A percentile compares a stretch with the other conserved stretches of the same genome.
Evolutionary conservation across 148 eudicot species (phyloP).

Genomic region (Silene conica): DNA sequence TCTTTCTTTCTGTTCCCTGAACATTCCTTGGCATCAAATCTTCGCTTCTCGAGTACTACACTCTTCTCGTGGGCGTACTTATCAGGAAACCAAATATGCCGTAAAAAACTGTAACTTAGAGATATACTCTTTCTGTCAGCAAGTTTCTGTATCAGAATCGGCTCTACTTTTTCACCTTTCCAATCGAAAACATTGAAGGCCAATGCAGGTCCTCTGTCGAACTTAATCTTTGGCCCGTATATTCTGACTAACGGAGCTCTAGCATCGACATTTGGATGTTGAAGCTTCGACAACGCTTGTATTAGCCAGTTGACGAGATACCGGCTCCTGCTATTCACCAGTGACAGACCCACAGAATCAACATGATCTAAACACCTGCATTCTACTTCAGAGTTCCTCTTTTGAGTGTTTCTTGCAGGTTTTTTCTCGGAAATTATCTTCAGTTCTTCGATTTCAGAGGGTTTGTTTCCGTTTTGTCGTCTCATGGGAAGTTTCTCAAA

Average conservation of each 20-base stretch:
- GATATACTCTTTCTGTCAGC: conserved; percentile 86
- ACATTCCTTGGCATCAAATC: conserved; percentile 36
- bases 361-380: conserved; percentile 78
- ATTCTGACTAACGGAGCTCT: conserved; percentile 57
- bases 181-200: conserved; percentile 88
- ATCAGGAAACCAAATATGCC: conserved; percentile 65
- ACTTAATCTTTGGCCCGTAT: conserved; percentile 83
- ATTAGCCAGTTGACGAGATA: conserved; percentile 88
- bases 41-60: conserved; percentile 36
- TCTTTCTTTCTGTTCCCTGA: conserved; percentile 33
- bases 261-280: conserved; percentile 60
- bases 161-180: conserved; percentile 88
- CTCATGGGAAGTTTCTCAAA: background rate
- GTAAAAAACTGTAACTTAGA: conserved; percentile 53
- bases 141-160: conserved; percentile 83
- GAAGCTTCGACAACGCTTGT: conserved; percentile 68
- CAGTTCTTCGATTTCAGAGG: conserved; percentile 22
- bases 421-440: conserved; percentile 4
- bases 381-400: conserved; percentile 20
- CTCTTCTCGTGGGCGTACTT: conserved; percentile 49
- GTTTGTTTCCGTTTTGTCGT: conserved; percentile 7
- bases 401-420: conserved; percentile 13
- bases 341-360: conserved; percentile 60
- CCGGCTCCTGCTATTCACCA: conserved; percentile 59
- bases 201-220: conserved; percentile 78